Conservation (phyloP, 169 alveolate genomes). For the Perkinsus chesapeaki region DNA sequence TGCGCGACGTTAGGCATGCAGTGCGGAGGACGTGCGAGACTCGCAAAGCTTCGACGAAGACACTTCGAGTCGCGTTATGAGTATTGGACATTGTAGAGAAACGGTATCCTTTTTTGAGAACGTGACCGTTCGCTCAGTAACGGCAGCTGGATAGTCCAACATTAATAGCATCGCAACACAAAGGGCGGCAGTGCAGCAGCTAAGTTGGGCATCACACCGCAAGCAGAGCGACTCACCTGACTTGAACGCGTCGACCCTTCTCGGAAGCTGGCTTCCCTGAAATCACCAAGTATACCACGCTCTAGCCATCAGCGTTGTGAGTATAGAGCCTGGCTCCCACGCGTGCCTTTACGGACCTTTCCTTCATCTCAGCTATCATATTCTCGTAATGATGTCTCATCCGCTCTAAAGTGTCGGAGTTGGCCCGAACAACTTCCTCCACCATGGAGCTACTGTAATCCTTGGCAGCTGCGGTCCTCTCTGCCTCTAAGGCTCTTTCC, state of each 20-base stretch:
- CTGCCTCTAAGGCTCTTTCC: background rate
- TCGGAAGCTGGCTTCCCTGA: background rate
- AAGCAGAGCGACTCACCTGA: background rate
- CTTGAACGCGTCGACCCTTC: background rate
- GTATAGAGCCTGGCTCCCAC: background rate
- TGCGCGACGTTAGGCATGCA: no score
- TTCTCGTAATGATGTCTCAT: background rate
- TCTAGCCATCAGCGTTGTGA: background rate
- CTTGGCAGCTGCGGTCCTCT: background rate
- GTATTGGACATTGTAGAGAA: no score
- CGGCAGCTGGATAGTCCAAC: no score
- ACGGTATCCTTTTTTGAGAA: no score
- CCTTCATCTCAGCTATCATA: background rate
- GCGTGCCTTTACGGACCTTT: background rate
- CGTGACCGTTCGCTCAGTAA: no score
- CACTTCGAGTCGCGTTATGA: no score
- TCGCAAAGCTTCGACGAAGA: no score
- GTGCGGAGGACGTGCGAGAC: no score
- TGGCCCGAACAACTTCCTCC: background rate
- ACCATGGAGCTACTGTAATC: background rate
- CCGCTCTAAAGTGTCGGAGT: background rate
- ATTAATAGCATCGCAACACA: background rate
- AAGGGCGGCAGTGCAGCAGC: background rate
- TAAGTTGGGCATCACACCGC: background rate
- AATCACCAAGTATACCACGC: background rate